Evolutionary conservation across 176 grass and related monocot genomes (phyloP), one percentile per base, ranked within the genome.

Genomic region (Oryza glumipatula): DNA sequence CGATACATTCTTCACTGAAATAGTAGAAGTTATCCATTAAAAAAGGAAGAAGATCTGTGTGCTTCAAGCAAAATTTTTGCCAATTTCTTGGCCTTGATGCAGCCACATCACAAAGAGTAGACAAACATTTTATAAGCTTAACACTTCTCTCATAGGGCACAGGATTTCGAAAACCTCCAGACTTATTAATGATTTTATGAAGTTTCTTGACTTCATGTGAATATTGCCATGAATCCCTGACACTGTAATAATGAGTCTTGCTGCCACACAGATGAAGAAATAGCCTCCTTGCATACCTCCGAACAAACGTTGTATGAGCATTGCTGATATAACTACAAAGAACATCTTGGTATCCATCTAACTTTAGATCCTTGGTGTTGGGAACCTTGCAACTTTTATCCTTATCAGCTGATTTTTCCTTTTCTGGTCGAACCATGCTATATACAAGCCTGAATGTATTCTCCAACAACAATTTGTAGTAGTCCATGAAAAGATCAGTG

Each of bases 251-350:
- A 64, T 95, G 93, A 78, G 93, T 90, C 88, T 98, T 98, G 80
- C 91, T 95, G 70, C 96, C 96, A 83, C 96, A 98, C 58, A 98
- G 82, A 92, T 98, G 96, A 83, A 98, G 93, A 84, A 98, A 95
- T 67, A 98, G 89, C 87, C 96, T 98, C 77, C 96, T 94, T 69
- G 96, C 96, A 72, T 95, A 98, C 52, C 96, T 94, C 61, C 96
- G 93, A 24, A 98, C 85, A 83, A 98, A 98, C 58, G 91, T 89
- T 72, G 96, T 98, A 83, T 94, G 93, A 16, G 93, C 87, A 85
- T 98, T 98, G 84, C 93, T 98, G 75, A 98, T 98, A 90, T 98
- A 98, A 77, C 91, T 95, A 81, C 96, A 98, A 70, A 98, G 89
- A 75, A 98, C 91, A 83, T 98, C 96, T 72, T 98, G 96, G 82